These are phyloP conservation scores for Clonostachys chloroleuca DNA, from an alignment of 2,329 filamentous ascomycete species.

Conservation along the genomic window DNA sequence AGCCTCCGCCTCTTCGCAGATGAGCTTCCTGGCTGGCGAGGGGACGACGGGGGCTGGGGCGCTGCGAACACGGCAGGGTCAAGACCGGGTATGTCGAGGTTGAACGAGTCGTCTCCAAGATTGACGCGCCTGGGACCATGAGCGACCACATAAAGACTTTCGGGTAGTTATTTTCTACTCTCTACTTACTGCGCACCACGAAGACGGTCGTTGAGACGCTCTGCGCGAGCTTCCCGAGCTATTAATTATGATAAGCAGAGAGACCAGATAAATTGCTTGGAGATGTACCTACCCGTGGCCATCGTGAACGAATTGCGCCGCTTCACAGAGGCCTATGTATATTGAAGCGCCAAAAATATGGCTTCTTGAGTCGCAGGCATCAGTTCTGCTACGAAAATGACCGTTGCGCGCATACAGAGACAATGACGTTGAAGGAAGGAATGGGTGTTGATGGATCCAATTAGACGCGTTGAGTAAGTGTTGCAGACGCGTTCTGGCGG, in stretches of 20 bases:
- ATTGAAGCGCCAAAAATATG: too few relatives aligned
- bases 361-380: too few relatives aligned
- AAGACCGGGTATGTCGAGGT: slow-evolving; percentile 42
- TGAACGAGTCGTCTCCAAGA: slow-evolving; percentile 57
- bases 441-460: background rate
- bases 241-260: background rate
- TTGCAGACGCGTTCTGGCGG: too few relatives aligned
- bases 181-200: slow-evolving; percentile 56
- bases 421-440: background rate
- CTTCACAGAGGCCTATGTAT: background rate
- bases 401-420: background rate
- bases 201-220: slow-evolving; percentile 58
- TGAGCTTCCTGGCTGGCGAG: slow-evolving; percentile 34
- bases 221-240: slow-evolving; percentile 30
- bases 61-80: slow-evolving; percentile 10
- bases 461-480: too few relatives aligned
- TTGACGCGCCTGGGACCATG: slow-evolving; percentile 36
- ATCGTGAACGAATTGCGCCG: background rate
- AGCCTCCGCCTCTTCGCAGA: slow-evolving; percentile 41
- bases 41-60: slow-evolving; percentile 11
- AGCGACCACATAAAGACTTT: too few relatives aligned
- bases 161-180: too few relatives aligned
- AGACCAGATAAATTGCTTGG: background rate
- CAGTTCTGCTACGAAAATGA: too few relatives aligned
- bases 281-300: background rate